A percentile compares a stretch with the other conserved stretches of the same genome.
Conservation (phyloP, 148 eudicot species). For the Persicaria maculosa region DNA sequence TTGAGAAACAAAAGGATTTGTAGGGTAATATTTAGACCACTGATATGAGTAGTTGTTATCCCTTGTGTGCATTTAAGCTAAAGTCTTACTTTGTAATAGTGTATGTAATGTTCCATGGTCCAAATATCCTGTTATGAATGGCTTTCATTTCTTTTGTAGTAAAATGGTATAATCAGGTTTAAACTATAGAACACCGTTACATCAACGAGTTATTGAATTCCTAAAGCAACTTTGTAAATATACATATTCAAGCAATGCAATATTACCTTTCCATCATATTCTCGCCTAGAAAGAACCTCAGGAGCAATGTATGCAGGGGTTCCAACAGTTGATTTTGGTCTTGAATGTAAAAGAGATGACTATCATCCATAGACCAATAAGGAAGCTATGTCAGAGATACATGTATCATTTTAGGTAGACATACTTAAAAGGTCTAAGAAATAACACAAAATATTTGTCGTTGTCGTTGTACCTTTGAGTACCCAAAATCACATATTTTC, state of each 20-base stretch:
- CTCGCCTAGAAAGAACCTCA: slow-evolving; percentile 27
- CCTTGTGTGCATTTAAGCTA: no score
- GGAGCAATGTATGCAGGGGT: slow-evolving; percentile 48
- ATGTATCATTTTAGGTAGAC: neutral
- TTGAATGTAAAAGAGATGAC: slow-evolving; percentile 39
- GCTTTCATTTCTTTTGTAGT: no score
- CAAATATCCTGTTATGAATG: no score
- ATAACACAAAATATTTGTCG: neutral
- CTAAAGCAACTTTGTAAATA: no score
- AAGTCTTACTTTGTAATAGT: no score
- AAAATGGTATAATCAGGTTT: no score
- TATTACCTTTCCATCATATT: slow-evolving; percentile 43
- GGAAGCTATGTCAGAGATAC: neutral
- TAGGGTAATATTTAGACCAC: no score
- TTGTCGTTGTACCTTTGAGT: slow-evolving; percentile 44
- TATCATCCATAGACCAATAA: slow-evolving; percentile 15
- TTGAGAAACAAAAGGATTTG: no score
- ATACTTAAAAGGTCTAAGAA: neutral
- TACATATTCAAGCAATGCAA: neutral
- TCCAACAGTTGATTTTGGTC: slow-evolving; percentile 41
- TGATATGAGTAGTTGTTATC: no score
- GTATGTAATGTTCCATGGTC: no score
- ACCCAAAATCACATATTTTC: slow-evolving; percentile 68
- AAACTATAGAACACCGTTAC: no score
- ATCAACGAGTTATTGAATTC: no score